Evolutionary conservation across 805 yeast genomes (phyloP).

Genomic region (Nakazawaea sp.): DNA sequence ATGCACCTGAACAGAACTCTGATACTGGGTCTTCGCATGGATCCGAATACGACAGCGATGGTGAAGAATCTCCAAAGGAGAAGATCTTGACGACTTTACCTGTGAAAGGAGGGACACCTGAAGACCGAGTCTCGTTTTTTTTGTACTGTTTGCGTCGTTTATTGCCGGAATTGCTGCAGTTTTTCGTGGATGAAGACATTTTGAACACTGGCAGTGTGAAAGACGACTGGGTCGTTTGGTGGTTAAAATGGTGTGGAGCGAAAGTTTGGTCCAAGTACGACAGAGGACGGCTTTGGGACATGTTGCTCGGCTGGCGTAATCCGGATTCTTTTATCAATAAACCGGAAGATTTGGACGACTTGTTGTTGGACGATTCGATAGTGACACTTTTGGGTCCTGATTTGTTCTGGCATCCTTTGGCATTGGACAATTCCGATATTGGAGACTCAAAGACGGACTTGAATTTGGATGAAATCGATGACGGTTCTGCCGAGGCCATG

Average conservation of each 20-base stretch:
- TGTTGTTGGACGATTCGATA: constrained; percentile 16
- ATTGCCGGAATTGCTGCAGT: constrained; percentile 71
- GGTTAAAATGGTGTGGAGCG: constrained; percentile 88
- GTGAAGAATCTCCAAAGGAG: constrained; percentile 15
- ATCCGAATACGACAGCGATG: constrained; percentile 12
- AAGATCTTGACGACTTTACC: constrained; percentile 33
- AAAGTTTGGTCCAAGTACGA: constrained; percentile 77
- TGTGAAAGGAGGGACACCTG: constrained; percentile 54
- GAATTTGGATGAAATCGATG: constrained; percentile 17
- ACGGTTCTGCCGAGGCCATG: neutral
- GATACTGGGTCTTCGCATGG: constrained; percentile 1
- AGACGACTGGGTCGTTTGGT: constrained; percentile 91
- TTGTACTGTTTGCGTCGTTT: constrained; percentile 52
- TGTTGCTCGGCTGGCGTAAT: constrained; percentile 70
- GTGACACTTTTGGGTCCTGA: constrained; percentile 44
- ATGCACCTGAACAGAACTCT: constrained; percentile 49
- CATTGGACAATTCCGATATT: constrained; percentile 14
- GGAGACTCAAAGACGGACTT: constrained; percentile 18
- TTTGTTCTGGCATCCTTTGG: constrained; percentile 49
- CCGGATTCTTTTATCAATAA: constrained; percentile 20
- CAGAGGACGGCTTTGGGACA: constrained; percentile 88
- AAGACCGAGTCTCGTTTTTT: constrained; percentile 64
- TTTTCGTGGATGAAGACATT: constrained; percentile 75
- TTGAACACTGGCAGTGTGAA: constrained; percentile 53
- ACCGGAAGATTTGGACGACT: constrained; percentile 13